These are phyloP conservation scores for Xylaria sp. DNA, from an alignment of 2,329 filamentous ascomycete species.

Conservation along the genomic window DNA sequence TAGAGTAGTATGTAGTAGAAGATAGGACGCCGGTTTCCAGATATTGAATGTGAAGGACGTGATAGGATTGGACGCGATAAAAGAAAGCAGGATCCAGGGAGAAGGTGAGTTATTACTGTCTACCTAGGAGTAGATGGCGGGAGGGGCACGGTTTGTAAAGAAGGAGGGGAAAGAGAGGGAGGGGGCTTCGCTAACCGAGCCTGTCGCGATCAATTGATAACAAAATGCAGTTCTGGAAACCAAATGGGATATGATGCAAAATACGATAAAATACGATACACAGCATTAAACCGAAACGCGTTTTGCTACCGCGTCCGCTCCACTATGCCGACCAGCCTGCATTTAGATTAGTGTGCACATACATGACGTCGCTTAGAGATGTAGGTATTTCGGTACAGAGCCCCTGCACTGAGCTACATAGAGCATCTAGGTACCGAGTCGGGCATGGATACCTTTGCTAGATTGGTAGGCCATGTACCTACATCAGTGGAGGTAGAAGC, in stretches of 20 bases:
- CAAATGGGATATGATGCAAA: background rate
- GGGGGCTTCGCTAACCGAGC: background rate
- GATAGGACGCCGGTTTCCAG: slow-evolving; percentile 14
- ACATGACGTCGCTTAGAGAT: background rate
- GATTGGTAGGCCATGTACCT: background rate
- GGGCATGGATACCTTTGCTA: background rate
- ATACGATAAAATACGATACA: background rate
- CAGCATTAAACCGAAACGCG: background rate
- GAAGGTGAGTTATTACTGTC: background rate
- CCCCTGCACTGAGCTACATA: no score
- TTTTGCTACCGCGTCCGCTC: slow-evolving; percentile 8
- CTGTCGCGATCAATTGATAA: background rate
- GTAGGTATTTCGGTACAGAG: background rate
- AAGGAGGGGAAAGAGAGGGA: background rate
- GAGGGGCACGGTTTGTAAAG: background rate
- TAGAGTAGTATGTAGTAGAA: background rate
- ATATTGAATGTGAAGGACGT: background rate
- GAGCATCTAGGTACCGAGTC: background rate
- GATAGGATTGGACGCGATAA: background rate
- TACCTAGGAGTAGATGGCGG: background rate
- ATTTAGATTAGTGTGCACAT: background rate
- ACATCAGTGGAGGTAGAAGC: background rate
- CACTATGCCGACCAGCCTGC: background rate
- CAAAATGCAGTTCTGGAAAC: background rate
- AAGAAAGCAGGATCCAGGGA: background rate